These are phyloP conservation scores for Fusarium xylarioides DNA, from an alignment of 2,329 filamentous ascomycete genomes.

Conservation along the genomic window DNA sequence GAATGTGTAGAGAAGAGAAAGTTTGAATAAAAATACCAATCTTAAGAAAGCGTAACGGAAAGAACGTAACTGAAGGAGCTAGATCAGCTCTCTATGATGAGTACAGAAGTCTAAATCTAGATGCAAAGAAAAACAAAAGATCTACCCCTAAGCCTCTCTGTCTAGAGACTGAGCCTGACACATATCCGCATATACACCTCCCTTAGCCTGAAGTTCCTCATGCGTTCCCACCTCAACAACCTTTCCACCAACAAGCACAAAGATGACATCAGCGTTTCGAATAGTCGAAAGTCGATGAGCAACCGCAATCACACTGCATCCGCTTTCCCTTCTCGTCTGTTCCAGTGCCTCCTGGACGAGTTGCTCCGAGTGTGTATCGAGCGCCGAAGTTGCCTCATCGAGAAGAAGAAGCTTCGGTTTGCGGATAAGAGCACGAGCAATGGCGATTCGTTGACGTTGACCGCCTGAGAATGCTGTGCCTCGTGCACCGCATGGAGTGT, in stretches of 20 bases:
- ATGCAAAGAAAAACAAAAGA: neutral
- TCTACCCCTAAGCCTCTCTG: neutral
- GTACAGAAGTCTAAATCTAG: neutral
- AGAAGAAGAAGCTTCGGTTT: constrained; percentile 70
- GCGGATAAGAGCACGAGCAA: constrained; percentile 71
- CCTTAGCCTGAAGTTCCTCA: constrained; percentile 59
- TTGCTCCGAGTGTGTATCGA: constrained; percentile 69
- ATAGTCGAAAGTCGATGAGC: constrained; percentile 66
- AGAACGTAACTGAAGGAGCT: neutral
- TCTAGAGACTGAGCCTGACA: constrained; percentile 28
- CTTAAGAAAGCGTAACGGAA: accelerated
- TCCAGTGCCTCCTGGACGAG: constrained; percentile 66
- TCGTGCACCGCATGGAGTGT: constrained; percentile 67
- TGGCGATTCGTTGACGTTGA: constrained; percentile 72
- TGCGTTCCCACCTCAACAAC: constrained; percentile 68
- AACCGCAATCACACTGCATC: constrained; percentile 66
- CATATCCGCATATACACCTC: constrained; percentile 31
- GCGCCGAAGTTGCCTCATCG: constrained; percentile 69
- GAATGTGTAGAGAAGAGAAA: accelerated
- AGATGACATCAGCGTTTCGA: constrained; percentile 66
- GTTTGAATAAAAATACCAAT: accelerated
- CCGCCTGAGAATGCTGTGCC: constrained; percentile 73
- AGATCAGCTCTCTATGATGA: accelerated
- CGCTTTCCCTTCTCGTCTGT: constrained; percentile 7
- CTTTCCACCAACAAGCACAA: constrained; percentile 66